Base-by-base conservation (phyloP, 2,329 filamentous ascomycete species). In the Colletotrichum sp. region DNA sequence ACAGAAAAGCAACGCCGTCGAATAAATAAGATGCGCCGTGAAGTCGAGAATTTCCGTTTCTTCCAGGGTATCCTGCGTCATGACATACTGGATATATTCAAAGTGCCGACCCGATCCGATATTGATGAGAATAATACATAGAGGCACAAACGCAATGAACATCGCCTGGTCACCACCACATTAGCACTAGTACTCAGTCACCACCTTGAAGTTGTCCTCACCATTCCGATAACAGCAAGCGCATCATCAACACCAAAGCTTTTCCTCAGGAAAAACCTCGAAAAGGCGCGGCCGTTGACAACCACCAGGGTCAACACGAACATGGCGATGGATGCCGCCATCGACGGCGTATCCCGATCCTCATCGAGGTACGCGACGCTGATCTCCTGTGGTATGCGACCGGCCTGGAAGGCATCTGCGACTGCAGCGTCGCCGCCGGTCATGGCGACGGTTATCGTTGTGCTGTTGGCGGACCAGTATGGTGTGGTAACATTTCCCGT, bases 1-100 rank as follows among this genome's bases (percentile, higher is more conserved):
- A 74, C 89, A 89, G 13, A 88, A 78, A 30, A 90, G 83, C 3
- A 90, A 83, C 3, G 89, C 85, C 1, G 86, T 86, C 2, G 88
- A 89, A 79, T 90, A 90, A 74, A 90, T 79, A 26, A 90, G 85
- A 79, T 90, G 89, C 18, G 89, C 88, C 44, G 81, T 80, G 65
- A 89, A 90, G 78, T 90, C 89, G 73, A 89, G 81, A 1, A 88
- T 79, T 78, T 90, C 86, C 1, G 87, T 89, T 12, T 81, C 18
- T 44, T 86, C 82, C 36, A 89, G 82, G 1, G 83, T 85, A 4
- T 82, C 72, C 62, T 87, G 79, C 24, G 86, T 80, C 57, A 90
- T 81, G 6, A 90, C 86, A 79, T 89, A 88, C 79, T 88, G 80
- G 55, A 88, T 86, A 68, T 86, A 88, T 15, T 81, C 84, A 69